These are phyloP conservation scores for Raffaelea ambrosiae DNA, from an alignment of 2,329 filamentous ascomycete species.

Conservation along the genomic window DNA sequence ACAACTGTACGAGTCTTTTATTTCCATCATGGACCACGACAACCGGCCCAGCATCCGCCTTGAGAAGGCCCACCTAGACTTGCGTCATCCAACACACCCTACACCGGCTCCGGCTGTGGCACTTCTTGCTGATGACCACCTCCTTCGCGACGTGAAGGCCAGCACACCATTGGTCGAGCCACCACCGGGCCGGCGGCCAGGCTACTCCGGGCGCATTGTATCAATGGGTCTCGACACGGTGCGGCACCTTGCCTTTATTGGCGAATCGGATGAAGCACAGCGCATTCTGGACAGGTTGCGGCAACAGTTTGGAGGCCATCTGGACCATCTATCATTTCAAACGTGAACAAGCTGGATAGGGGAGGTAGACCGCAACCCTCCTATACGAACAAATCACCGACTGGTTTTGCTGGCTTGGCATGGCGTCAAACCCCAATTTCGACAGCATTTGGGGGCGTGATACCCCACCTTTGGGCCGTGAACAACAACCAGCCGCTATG, in stretches of 20 bases:
- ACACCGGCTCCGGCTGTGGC: slow-evolving; percentile 36
- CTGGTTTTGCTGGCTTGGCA: no score
- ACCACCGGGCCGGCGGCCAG: slow-evolving; percentile 17
- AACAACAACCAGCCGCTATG: no score
- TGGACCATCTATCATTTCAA: slow-evolving; percentile 8
- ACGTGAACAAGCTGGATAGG: neutral
- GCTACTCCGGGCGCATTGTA: slow-evolving; percentile 19
- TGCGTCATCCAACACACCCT: slow-evolving; percentile 46
- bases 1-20: slow-evolving; percentile 43
- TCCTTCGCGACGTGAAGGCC: slow-evolving; percentile 12
- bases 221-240: slow-evolving; percentile 39
- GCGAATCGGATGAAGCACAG: slow-evolving; percentile 31
- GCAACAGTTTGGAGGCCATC: slow-evolving; percentile 11
- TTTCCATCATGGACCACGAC: slow-evolving; percentile 34
- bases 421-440: no score
- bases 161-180: slow-evolving; percentile 4
- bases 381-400: no score
- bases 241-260: slow-evolving; percentile 31
- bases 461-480: no score
- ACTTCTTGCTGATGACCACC: slow-evolving; percentile 26
- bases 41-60: slow-evolving; percentile 25
- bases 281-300: slow-evolving; percentile 21
- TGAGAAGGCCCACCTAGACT: slow-evolving; percentile 43
- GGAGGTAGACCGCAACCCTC: neutral
- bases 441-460: no score